Evolutionary conservation across 1,139 yeast genomes (phyloP), one percentile per base, ranked within the genome.

Genomic region (Taphrina wiesneri): DNA sequence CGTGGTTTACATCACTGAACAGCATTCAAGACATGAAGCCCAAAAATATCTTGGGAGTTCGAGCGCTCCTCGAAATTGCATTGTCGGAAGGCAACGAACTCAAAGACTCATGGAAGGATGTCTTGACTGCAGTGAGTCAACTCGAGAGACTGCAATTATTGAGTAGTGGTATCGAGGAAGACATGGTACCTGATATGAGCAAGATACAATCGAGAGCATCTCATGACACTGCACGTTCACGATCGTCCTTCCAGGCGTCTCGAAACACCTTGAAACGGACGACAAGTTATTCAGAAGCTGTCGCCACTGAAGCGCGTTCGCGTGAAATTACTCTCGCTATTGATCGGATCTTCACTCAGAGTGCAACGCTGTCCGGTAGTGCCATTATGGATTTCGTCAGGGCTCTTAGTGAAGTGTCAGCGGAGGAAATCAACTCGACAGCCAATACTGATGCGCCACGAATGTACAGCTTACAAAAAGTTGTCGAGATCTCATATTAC

Each of bases 401-500:
- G 66, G 96, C 98, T 0, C 80, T 95, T 69, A 86, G 96, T 6
- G 88, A 85, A 69, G 97, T 95, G 26, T 88, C 97, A 0, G 79
- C 86, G 56, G 98, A 92, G 73, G 99, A 95, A 75, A 90, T 93
- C 68, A 92, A 89, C 71, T 88, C 96, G 0, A 88, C 96, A 0
- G 93, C 93, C 5, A 85, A 84, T 73, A 86, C 92, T 62, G 80
- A 82, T 11, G 86, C 90, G 69, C 99, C 99, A 32, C 82, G 99
- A 74, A 87, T 91, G 77, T 95, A 90, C 74, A 89, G 97, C 0
- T 79, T 95, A 70, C 98, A 91, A 73, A 95, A 95, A 74, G 88
- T 95, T 81, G 96, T 95, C 61, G 99, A 95, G 76, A 96, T 95
- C 56, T 92, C 98, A 77, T 93, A 93, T 76, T 95, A 95, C 79